phyloP scores from a whole-genome alignment of 306 rosid species.

The Quercus ilex region DNA sequence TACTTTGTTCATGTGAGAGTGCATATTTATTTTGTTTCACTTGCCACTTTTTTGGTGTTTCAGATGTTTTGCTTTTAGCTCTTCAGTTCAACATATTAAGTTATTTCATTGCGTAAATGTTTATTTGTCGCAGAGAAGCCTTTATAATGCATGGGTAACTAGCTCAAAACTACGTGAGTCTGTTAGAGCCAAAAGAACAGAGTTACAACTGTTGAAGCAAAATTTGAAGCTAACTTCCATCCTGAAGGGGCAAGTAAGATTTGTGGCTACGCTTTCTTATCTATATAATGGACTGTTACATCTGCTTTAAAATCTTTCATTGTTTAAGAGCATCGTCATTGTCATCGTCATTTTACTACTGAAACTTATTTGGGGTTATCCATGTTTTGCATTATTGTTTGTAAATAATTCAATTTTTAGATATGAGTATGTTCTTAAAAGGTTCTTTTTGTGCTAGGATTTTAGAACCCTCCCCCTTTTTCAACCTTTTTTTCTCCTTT shows the following conservation, averaged over 20 bases:
- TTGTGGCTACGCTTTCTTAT: background rate
- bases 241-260: conserved; percentile 85
- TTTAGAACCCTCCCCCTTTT: background rate
- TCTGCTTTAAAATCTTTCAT: background rate
- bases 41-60: background rate
- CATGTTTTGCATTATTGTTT: background rate
- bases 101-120: conserved; percentile 15
- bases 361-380: background rate
- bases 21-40: background rate
- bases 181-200: conserved; percentile 70
- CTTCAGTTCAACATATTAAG: conserved; percentile 5
- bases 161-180: conserved; percentile 76
- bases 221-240: conserved; percentile 63
- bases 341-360: background rate
- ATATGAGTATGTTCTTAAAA: background rate
- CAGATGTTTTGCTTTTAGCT: background rate
- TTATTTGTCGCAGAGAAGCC: conserved; percentile 60
- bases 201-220: conserved; percentile 63
- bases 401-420: background rate
- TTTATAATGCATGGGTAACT: conserved; percentile 67
- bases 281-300: conserved; percentile 11
- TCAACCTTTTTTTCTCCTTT: background rate
- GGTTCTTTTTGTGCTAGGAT: background rate
- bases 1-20: background rate
- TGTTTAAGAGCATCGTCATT: background rate